Conservation (phyloP, 164 flowering plant genomes). For the Malania oleifera region DNA sequence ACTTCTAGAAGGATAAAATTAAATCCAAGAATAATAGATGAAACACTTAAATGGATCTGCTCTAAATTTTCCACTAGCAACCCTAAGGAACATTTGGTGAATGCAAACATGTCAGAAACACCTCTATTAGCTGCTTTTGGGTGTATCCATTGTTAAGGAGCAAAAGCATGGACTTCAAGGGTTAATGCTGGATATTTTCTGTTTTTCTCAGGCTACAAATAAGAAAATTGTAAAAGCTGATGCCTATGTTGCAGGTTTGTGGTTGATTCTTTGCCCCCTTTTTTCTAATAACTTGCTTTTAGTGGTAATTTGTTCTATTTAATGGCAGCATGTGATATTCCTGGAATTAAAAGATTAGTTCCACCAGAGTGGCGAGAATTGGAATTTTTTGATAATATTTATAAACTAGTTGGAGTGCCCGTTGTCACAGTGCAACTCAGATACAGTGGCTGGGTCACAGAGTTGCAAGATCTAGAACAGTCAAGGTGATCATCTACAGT, state of each 20-base stretch:
- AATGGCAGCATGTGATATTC: constrained; percentile 91
- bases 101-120: no score
- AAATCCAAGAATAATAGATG: no score
- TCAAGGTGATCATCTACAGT: constrained; percentile 56
- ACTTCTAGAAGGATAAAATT: no score
- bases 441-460: constrained; percentile 98
- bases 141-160: no score
- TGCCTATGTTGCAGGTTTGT: constrained; percentile 95
- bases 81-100: no score
- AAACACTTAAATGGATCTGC: no score
- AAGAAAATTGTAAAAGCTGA: constrained; percentile 85
- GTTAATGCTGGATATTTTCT: not conserved
- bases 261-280: not conserved
- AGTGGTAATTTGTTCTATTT: constrained; percentile 5
- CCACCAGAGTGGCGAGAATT: constrained; percentile 83
- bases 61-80: no score
- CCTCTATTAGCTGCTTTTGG: no score
- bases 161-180: not conserved
- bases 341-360: constrained; percentile 90
- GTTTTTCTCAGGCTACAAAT: constrained; percentile 66
- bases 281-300: constrained; percentile 1
- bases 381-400: constrained; percentile 73
- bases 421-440: constrained; percentile 96
- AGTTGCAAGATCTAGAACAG: constrained; percentile 70
- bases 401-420: constrained; percentile 88